Base-by-base conservation (phyloP, 2,329 filamentous ascomycete genomes). In the Colletotrichum musicola region DNA sequence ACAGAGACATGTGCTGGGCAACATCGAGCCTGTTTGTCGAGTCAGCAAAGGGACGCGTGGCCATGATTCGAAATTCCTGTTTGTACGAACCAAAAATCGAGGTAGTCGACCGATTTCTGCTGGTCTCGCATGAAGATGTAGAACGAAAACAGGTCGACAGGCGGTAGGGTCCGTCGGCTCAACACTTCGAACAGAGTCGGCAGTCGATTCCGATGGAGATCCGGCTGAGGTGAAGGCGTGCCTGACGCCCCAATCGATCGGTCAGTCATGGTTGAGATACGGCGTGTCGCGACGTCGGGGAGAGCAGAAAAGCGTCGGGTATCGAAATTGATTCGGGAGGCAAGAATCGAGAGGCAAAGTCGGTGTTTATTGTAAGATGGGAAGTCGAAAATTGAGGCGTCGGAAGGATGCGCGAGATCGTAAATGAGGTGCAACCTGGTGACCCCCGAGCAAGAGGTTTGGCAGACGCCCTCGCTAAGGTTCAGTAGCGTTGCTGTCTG, bases 61-160 rank as follows among this genome's bases (percentile, higher is more conserved):
- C 58, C 16, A 25, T 35, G 30, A 10, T 35, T 35, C 22, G 27
- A 16, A 72, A 50, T 64, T 71, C 22, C 20, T 35, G 12, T 54
- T 38, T 50, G 16, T 16, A 78, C 89, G 67, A 84, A 98, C 96
- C 97, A 99, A 81, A 99, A 99, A 79, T 99, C 96, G 49, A 99
- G 85, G 76, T 99, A 99, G 77, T 99, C 96, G 13, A 99, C 96
- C 7, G 95, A 98, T 79, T 95, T 90, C 81, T 99, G 96, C 81
- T 98, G 95, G 80, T 99, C 97, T 76, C 96, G 90, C 96, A 99
- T 99, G 82, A 97, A 99, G 75, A 99, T 99, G 82, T 99, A 99
- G 84, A 99, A 99, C 2, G 95, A 98, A 81, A 97, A 99, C 12
- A 99, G 86, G 77, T 99, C 97, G 66, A 99, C 95, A 0, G 96